phyloP scores from a whole-genome alignment of 495 filamentous ascomycete genomes.

The Aspergillus heteromorphus region DNA sequence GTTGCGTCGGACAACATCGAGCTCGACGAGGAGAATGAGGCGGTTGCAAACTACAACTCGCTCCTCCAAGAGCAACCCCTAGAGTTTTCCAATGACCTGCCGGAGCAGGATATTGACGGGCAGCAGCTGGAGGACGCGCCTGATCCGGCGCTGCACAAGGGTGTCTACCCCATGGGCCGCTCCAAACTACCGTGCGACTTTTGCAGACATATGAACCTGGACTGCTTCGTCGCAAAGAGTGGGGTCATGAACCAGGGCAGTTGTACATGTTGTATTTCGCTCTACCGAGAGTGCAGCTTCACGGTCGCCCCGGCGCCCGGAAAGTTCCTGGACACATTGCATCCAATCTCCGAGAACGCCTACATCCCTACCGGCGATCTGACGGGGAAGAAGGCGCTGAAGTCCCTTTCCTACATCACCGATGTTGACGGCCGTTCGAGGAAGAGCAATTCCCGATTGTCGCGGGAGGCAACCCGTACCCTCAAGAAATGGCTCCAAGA shows the following conservation, averaged over 20 bases:
- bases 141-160: slow-evolving; percentile 31
- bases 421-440: slow-evolving; percentile 43
- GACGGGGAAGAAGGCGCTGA: slow-evolving; percentile 36
- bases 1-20: slow-evolving; percentile 37
- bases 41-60: slow-evolving; percentile 29
- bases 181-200: slow-evolving; percentile 62
- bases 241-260: slow-evolving; percentile 60
- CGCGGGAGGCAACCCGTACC: slow-evolving; percentile 64
- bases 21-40: slow-evolving; percentile 34
- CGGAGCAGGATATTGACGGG: slow-evolving; percentile 25
- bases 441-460: slow-evolving; percentile 59
- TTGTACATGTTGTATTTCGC: slow-evolving; percentile 74
- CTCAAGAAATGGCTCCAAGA: slow-evolving; percentile 73
- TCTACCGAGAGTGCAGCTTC: slow-evolving; percentile 72
- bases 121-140: slow-evolving; percentile 19
- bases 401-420: slow-evolving; percentile 34
- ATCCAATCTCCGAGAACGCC: slow-evolving; percentile 44
- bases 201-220: slow-evolving; percentile 60
- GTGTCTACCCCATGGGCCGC: slow-evolving; percentile 41
- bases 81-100: slow-evolving; percentile 29
- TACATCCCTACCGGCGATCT: slow-evolving; percentile 31
- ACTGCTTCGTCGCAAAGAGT: slow-evolving; percentile 70
- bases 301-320: slow-evolving; percentile 42
- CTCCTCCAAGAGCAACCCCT: slow-evolving; percentile 35
- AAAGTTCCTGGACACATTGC: slow-evolving; percentile 47